phyloP scores from a whole-genome alignment of 345 rosid genomes.

The Salix caprea region DNA sequence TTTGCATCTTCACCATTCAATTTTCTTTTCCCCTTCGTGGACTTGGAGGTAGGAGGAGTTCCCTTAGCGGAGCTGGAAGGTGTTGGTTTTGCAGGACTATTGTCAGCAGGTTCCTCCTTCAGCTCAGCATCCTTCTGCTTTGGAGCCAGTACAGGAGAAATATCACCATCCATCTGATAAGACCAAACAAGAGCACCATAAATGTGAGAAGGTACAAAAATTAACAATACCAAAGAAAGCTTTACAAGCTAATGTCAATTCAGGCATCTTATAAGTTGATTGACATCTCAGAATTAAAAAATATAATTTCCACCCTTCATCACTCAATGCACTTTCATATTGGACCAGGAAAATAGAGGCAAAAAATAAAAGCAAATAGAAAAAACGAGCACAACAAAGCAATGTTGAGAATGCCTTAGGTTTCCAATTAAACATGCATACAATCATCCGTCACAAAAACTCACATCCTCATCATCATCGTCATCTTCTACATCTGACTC shows the following conservation, averaged over 20 bases:
- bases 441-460: slow-evolving; percentile 22
- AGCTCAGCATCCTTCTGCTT: slow-evolving; percentile 54
- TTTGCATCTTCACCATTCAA: slow-evolving; percentile 62
- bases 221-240: not conserved
- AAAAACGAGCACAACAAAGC: not conserved
- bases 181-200: not conserved
- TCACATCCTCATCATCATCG: slow-evolving; percentile 61
- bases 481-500: slow-evolving; percentile 88
- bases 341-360: not conserved
- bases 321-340: not conserved
- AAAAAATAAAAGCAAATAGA: not conserved
- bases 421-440: not conserved
- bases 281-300: not conserved
- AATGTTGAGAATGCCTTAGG: not conserved
- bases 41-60: slow-evolving; percentile 64
- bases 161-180: slow-evolving; percentile 69
- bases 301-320: not conserved
- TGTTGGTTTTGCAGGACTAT: slow-evolving; percentile 57
- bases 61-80: slow-evolving; percentile 65
- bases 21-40: slow-evolving; percentile 83
- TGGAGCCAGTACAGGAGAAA: slow-evolving; percentile 49
- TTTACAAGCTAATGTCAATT: not conserved
- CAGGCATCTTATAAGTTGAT: not conserved
- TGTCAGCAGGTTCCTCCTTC: slow-evolving; percentile 78
- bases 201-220: not conserved